These are phyloP conservation scores for Amanita jacksonii DNA, from an alignment of 768 basidiomycete genomes.

Conservation along the genomic window DNA sequence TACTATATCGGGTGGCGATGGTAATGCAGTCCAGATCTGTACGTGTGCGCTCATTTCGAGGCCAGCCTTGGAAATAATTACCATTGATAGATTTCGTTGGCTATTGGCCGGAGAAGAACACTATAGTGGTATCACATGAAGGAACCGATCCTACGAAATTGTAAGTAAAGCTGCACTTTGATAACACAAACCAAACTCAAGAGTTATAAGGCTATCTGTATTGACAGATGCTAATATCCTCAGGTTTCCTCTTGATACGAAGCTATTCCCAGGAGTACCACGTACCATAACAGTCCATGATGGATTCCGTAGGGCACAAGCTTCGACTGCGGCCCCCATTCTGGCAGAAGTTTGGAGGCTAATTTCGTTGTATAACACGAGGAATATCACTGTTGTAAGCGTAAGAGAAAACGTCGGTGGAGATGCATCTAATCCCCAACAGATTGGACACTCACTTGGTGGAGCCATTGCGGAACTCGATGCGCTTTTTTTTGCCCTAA, in stretches of 20 bases:
- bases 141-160: constrained; percentile 49
- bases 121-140: constrained; percentile 52
- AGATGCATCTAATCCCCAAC: not conserved
- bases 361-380: constrained; percentile 26
- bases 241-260: constrained; percentile 27
- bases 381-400: constrained; percentile 32
- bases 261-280: constrained; percentile 47
- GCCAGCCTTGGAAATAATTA: not conserved
- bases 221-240: constrained; percentile 40
- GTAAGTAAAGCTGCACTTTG: constrained; percentile 23
- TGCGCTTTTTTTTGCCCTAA: constrained; percentile 36
- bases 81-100: constrained; percentile 39
- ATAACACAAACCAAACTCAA: not conserved
- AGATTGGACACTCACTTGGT: constrained; percentile 45
- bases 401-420: constrained; percentile 7
- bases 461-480: constrained; percentile 46
- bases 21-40: constrained; percentile 38
- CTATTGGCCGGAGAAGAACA: constrained; percentile 38
- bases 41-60: constrained; percentile 10
- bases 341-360: constrained; percentile 33
- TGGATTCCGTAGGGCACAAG: constrained; percentile 46
- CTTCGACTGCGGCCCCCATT: constrained; percentile 34
- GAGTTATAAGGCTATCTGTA: constrained; percentile 29
- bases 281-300: constrained; percentile 35
- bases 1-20: constrained; percentile 41